phyloP scores from a whole-genome alignment of 2,329 filamentous ascomycete species.

The Pyrenochaeta sp. region DNA sequence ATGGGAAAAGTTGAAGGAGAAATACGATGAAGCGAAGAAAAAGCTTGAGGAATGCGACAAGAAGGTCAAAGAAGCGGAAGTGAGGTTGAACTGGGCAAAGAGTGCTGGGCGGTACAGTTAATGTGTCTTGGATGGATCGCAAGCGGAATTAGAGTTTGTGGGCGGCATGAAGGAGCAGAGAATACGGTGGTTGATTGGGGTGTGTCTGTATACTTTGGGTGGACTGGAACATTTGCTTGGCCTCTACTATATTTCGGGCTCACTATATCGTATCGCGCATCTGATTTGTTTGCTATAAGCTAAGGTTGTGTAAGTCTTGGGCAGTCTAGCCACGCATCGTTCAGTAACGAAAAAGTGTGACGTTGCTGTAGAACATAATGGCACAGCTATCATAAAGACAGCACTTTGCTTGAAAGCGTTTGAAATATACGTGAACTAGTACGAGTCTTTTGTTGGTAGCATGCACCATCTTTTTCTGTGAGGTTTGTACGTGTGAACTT shows the following conservation, averaged over 20 bases:
- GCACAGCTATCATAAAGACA: neutral
- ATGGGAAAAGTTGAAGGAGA: slow-evolving; percentile 19
- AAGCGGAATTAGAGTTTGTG: neutral
- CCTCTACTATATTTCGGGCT: too few species aligned
- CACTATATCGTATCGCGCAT: neutral
- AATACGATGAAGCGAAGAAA: slow-evolving; percentile 25
- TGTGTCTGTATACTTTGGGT: too few species aligned
- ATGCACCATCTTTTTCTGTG: neutral
- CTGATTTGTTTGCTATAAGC: neutral
- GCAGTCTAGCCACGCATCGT: neutral
- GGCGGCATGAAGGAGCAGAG: neutral
- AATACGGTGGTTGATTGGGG: neutral
- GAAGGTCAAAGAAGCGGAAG: slow-evolving; percentile 22
- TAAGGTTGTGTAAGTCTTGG: neutral
- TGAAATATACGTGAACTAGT: neutral
- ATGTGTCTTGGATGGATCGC: neutral
- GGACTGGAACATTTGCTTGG: neutral
- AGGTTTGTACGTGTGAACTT: neutral
- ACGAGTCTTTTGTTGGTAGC: neutral
- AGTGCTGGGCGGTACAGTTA: slow-evolving; percentile 1
- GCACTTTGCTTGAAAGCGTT: neutral
- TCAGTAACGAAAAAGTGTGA: neutral
- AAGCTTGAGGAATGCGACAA: slow-evolving; percentile 26
- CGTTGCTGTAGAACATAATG: neutral
- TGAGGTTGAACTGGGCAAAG: slow-evolving; percentile 15